Conservation (phyloP, 345 rosid genomes). For the Ceriops zippeliana region DNA sequence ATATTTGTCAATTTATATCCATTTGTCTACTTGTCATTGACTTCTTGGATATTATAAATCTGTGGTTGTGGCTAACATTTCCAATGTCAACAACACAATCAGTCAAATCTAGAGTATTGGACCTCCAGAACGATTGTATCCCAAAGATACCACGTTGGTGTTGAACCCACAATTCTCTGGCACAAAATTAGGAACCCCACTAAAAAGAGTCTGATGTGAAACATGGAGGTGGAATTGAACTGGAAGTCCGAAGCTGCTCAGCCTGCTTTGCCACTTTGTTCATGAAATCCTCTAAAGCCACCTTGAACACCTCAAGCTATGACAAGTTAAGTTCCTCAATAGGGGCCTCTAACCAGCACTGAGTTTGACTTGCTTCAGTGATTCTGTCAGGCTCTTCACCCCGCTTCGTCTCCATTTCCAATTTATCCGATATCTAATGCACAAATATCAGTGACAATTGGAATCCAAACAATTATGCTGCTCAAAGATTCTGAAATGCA, state of each 20-base stretch:
- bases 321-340: conserved; percentile 18
- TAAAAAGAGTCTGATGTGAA: background rate
- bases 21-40: too few relatives aligned
- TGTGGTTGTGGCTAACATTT: background rate
- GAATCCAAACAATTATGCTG: background rate
- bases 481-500: background rate
- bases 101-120: background rate
- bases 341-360: conserved; percentile 53
- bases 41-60: too few relatives aligned
- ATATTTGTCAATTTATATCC: too few relatives aligned
- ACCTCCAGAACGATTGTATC: background rate
- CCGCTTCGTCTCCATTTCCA: conserved; percentile 45
- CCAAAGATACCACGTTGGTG: background rate
- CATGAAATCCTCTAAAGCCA: conserved; percentile 36
- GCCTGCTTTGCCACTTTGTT: conserved; percentile 31
- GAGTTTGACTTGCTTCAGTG: conserved; percentile 18
- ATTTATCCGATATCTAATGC: conserved; percentile 16
- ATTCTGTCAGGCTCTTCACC: conserved; percentile 34
- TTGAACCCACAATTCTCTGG: background rate
- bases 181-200: conserved; percentile 10
- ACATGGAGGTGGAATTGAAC: conserved; percentile 9
- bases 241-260: conserved; percentile 21
- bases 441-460: background rate
- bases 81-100: background rate
- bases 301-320: conserved; percentile 37